phyloP scores from a whole-genome alignment of 441 rosid species.

The Aquilaria agallochum region DNA sequence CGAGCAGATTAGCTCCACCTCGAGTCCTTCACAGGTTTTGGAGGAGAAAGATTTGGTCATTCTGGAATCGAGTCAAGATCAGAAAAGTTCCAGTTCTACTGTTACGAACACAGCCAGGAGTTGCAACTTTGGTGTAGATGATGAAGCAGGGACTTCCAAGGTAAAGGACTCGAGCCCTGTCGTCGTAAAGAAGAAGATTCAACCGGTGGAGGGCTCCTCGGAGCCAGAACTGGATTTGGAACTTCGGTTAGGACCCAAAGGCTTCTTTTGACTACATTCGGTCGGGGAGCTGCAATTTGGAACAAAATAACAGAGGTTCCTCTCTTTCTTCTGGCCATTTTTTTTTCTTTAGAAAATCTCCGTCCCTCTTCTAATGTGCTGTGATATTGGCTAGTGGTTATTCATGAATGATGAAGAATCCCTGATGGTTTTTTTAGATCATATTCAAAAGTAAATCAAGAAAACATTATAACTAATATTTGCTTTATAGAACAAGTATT shows the following conservation, averaged over 20 bases:
- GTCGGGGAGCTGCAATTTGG: too few species aligned
- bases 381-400: too few species aligned
- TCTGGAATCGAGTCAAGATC: constrained; percentile 16
- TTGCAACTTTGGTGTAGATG: constrained; percentile 6
- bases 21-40: constrained; percentile 2
- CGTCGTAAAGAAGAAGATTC: constrained; percentile 3
- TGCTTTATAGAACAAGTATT: too few species aligned
- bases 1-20: constrained; percentile 15
- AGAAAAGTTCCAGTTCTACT: background rate
- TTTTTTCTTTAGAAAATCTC: too few species aligned
- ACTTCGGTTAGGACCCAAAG: constrained; percentile 34
- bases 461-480: too few species aligned
- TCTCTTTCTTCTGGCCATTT: too few species aligned
- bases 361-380: too few species aligned
- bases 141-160: background rate
- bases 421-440: too few species aligned
- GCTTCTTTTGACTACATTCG: too few species aligned
- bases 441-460: too few species aligned
- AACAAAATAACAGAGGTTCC: too few species aligned
- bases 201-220: constrained; percentile 7
- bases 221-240: constrained; percentile 30
- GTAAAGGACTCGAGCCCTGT: background rate
- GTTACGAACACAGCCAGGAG: constrained; percentile 7
- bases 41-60: constrained; percentile 1
- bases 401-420: too few species aligned